Base-by-base conservation (phyloP, 495 filamentous ascomycete species). In the Aspergillus haitiensis region DNA sequence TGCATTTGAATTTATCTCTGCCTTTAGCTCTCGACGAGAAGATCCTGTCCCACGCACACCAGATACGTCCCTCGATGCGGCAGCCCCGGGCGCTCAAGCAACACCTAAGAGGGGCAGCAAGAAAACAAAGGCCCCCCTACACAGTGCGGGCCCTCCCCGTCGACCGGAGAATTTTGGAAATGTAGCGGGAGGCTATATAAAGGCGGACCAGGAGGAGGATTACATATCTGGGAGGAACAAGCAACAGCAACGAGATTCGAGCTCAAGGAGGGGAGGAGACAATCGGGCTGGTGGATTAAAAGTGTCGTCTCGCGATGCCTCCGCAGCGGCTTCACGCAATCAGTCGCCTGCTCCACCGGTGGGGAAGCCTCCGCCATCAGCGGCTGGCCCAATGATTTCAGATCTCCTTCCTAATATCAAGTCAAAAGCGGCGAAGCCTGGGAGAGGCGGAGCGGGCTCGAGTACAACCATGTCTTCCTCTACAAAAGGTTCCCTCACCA, bases 1-100 rank as follows among this genome's bases (percentile, higher is more conserved):
- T 60, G 87, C 89, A 1, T 73, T 97, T 59, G 92, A 96, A 59
- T 98, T 98, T 70, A 96, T 98, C 65, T 85, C 91, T 21, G 86
- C 87, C 44, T 98, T 96, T 80, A 98, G 94, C 70, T 78, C 86
- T 9, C 86, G 84, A 34, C 84, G 90, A 35, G 72, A 82, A 65
- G 75, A 79, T 21, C 75, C 77, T 0, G 13, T 57, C 35, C 70
- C 63, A 60, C 65, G 13, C 21, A 3, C 21, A 33, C 64, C 15
- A 39, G 67, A 33, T 36, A 69, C 58, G 51, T 58, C 69, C 9
- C 61, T 72, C 49, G 61, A 66, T 55, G 62, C 60, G 55, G 51
- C 67, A 15, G 66, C 64, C 15, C 35, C 54, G 15, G 57, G 55
- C 63, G 58, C 58, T 62, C 51, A 60, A 13, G 15, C 44, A 18